Evolutionary conservation across 2,329 filamentous ascomycete genomes (phyloP).

Genomic region (Dothidotthia symphoricarpi): DNA sequence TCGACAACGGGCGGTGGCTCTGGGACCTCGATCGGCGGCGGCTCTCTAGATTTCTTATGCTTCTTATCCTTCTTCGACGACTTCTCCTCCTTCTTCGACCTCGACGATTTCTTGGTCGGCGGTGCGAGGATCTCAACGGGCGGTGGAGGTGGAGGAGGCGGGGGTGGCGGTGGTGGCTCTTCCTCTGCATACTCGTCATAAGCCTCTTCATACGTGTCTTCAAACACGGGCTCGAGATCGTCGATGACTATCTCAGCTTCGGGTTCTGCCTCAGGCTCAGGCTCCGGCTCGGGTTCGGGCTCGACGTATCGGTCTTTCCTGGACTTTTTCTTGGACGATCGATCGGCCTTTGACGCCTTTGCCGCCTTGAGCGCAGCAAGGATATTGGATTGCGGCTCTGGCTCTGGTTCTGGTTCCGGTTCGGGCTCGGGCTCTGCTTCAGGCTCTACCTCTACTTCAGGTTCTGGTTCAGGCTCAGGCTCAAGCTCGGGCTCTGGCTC

Average conservation of each 20-base stretch:
- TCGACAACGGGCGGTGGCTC: slow-evolving; percentile 35
- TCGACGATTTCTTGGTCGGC: slow-evolving; percentile 32
- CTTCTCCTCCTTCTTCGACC: slow-evolving; percentile 13
- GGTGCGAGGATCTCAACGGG: slow-evolving; percentile 32
- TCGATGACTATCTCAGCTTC: slow-evolving; percentile 21
- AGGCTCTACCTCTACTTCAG: slow-evolving; percentile 41
- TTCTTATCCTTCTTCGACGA: slow-evolving; percentile 25
- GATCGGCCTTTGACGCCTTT: too few relatives aligned
- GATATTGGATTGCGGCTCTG: slow-evolving; percentile 51
- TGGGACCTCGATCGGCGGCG: slow-evolving; percentile 24
- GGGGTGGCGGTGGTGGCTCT: slow-evolving; percentile 24
- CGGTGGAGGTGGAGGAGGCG: slow-evolving; percentile 28
- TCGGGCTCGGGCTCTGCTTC: slow-evolving; percentile 20
- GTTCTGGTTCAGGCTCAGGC: slow-evolving; percentile 23
- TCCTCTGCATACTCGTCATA: slow-evolving; percentile 34
- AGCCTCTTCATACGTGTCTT: slow-evolving; percentile 39
- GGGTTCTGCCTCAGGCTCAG: slow-evolving; percentile 28
- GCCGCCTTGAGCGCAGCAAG: too few relatives aligned
- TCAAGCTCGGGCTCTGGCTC: slow-evolving; percentile 33
- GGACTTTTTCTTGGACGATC: too few relatives aligned
- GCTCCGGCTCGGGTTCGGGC: slow-evolving; percentile 18
- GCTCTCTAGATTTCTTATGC: slow-evolving; percentile 29
- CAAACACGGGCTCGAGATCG: slow-evolving; percentile 9
- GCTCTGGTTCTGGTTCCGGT: slow-evolving; percentile 26
- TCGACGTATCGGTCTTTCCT: slow-evolving; percentile 7